phyloP scores from a whole-genome alignment of 331 rosid genomes.

The Pyrus hybrid region DNA sequence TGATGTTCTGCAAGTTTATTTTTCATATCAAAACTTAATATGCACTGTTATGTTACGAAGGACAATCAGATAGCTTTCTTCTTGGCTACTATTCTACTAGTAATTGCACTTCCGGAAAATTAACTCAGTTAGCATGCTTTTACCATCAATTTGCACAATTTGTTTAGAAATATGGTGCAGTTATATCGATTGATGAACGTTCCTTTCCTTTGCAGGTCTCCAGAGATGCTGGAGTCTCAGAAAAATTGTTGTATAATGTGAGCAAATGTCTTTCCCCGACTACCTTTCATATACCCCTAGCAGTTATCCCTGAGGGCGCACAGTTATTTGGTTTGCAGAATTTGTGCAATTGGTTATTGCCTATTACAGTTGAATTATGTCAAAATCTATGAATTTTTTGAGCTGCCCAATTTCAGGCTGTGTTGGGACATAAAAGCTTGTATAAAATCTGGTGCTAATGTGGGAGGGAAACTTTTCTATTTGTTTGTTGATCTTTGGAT shows the following conservation, averaged over 20 bases:
- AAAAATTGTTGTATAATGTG: slow-evolving; percentile 79
- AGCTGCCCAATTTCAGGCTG: slow-evolving; percentile 1
- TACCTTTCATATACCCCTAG: neutral
- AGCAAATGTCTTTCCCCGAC: slow-evolving; percentile 17
- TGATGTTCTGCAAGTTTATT: neutral
- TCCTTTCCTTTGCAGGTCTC: slow-evolving; percentile 58
- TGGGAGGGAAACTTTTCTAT: neutral
- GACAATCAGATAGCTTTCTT: neutral
- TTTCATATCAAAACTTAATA: neutral
- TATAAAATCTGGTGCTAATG: slow-evolving; percentile 1
- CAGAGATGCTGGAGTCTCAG: slow-evolving; percentile 74
- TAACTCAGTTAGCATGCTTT: neutral
- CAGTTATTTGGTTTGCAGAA: slow-evolving; percentile 5
- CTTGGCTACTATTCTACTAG: neutral
- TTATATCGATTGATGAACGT: neutral
- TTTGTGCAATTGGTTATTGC: slow-evolving; percentile 20
- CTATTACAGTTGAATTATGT: neutral
- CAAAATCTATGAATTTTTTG: neutral
- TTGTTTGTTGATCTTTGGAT: neutral
- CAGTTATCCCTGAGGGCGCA: slow-evolving; percentile 5
- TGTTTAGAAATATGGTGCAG: neutral
- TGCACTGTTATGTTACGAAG: neutral
- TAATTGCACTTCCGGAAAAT: neutral
- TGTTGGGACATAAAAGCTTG: neutral
- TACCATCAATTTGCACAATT: neutral